phyloP scores from a whole-genome alignment of 2,329 filamentous ascomycete species.

The Penicillium sp. region DNA sequence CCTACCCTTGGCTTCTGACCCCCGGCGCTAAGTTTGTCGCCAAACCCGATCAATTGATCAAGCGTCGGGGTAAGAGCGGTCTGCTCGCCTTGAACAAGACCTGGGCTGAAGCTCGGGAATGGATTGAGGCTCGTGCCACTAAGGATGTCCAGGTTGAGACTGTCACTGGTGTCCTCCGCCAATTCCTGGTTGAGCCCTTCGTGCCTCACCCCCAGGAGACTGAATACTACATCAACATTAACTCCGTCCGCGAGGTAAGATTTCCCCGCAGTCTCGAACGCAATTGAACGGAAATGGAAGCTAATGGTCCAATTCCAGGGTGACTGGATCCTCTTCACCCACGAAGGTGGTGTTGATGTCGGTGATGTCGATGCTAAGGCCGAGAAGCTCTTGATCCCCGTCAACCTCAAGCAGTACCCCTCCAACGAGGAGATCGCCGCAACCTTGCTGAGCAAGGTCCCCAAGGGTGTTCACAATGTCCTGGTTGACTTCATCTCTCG shows the following conservation, averaged over 20 bases:
- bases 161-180: constrained; percentile 79
- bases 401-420: constrained; percentile 90
- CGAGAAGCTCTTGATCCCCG: constrained; percentile 96
- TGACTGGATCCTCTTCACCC: constrained; percentile 99
- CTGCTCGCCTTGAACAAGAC: constrained; percentile 95
- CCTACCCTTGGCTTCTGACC: constrained; percentile 91
- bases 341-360: constrained; percentile 99
- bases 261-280: background rate
- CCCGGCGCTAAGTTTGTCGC: constrained; percentile 89
- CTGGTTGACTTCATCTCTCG: constrained; percentile 98
- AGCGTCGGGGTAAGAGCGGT: constrained; percentile 98
- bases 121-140: constrained; percentile 87
- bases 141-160: constrained; percentile 94
- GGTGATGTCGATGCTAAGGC: constrained; percentile 99
- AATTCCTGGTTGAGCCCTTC: constrained; percentile 98
- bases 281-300: background rate
- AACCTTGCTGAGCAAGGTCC: constrained; percentile 85
- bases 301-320: constrained; percentile 59
- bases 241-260: constrained; percentile 98
- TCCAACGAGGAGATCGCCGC: constrained; percentile 91
- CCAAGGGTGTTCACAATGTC: constrained; percentile 93
- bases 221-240: constrained; percentile 99
- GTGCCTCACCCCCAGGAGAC: constrained; percentile 92
- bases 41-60: constrained; percentile 99
- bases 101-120: constrained; percentile 89